phyloP scores from a whole-genome alignment of 2,329 filamentous ascomycete genomes.

The Sodiomyces alkalinus region DNA sequence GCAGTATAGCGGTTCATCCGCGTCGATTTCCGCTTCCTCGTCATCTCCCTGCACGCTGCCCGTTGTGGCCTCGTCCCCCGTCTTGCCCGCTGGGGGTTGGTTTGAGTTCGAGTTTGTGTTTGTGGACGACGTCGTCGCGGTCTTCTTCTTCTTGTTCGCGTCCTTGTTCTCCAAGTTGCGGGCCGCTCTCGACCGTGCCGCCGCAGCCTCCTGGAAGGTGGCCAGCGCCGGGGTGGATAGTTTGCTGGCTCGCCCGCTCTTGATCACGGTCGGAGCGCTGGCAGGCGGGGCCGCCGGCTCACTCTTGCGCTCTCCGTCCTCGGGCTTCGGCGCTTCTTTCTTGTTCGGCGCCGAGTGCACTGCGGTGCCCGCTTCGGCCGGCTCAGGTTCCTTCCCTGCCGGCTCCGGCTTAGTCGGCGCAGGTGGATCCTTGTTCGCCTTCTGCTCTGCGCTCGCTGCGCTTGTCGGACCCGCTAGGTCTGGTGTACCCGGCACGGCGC shows the following conservation, averaged over 20 bases:
- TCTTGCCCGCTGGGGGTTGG: slow-evolving; percentile 15
- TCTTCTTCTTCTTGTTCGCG: slow-evolving; percentile 46
- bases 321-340: slow-evolving; percentile 25
- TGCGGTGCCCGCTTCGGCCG: slow-evolving; percentile 11
- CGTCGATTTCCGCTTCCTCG: slow-evolving; percentile 46
- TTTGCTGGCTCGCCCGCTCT: slow-evolving; percentile 51
- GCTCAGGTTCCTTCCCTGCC: slow-evolving; percentile 11
- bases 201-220: slow-evolving; percentile 39
- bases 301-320: slow-evolving; percentile 21
- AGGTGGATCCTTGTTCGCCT: slow-evolving; percentile 13
- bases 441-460: slow-evolving; percentile 13
- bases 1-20: slow-evolving; percentile 61
- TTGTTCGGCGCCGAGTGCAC: slow-evolving; percentile 19
- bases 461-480: slow-evolving; percentile 17
- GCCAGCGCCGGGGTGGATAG: slow-evolving; percentile 48
- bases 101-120: too few relatives aligned
- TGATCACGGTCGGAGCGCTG: slow-evolving; percentile 34
- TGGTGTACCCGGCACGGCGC: slow-evolving; percentile 22
- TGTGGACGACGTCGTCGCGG: slow-evolving; percentile 23
- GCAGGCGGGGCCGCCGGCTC: slow-evolving; percentile 30
- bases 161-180: slow-evolving; percentile 25
- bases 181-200: slow-evolving; percentile 34
- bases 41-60: slow-evolving; percentile 23
- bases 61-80: slow-evolving; percentile 25
- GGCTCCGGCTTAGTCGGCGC: slow-evolving; percentile 5